Conservation (phyloP, 225 moss, liverwort and hornwort genomes). For the Lunularia cruciata region DNA sequence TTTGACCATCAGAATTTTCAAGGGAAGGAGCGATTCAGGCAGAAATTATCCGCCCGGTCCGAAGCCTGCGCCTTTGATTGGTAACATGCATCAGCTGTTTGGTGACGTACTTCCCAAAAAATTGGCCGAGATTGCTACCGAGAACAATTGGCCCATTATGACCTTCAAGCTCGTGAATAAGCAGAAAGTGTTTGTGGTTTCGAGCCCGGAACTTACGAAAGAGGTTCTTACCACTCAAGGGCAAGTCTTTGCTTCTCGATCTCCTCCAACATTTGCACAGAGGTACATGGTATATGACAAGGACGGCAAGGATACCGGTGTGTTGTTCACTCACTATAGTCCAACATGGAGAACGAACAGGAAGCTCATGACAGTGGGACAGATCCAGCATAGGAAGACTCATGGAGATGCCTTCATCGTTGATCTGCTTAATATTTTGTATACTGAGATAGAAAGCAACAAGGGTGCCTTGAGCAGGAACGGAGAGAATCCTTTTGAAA, state of each 20-base stretch:
- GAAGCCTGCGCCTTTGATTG: constrained; percentile 10
- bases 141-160: constrained; percentile 16
- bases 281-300: constrained; percentile 12
- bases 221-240: constrained; percentile 11
- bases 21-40: not conserved
- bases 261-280: constrained; percentile 14
- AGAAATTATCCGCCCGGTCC: constrained; percentile 11
- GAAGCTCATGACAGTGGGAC: constrained; percentile 14
- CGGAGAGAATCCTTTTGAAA: constrained; percentile 9
- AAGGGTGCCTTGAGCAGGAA: constrained; percentile 1
- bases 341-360: constrained; percentile 6
- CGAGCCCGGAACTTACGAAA: constrained; percentile 6
- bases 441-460: not conserved
- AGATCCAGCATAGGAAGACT: constrained; percentile 9
- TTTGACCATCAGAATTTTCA: not conserved
- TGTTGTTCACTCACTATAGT: constrained; percentile 13
- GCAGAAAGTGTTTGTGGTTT: constrained; percentile 14
- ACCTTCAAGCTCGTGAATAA: constrained; percentile 15
- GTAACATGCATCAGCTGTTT: constrained; percentile 4
- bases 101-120: constrained; percentile 8
- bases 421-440: constrained; percentile 12
- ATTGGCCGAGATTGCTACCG: not conserved
- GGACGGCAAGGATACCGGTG: constrained; percentile 8
- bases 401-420: constrained; percentile 13
- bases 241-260: constrained; percentile 4